phyloP scores from a whole-genome alignment of 345 rosid species.

The Syzygium jambos region DNA sequence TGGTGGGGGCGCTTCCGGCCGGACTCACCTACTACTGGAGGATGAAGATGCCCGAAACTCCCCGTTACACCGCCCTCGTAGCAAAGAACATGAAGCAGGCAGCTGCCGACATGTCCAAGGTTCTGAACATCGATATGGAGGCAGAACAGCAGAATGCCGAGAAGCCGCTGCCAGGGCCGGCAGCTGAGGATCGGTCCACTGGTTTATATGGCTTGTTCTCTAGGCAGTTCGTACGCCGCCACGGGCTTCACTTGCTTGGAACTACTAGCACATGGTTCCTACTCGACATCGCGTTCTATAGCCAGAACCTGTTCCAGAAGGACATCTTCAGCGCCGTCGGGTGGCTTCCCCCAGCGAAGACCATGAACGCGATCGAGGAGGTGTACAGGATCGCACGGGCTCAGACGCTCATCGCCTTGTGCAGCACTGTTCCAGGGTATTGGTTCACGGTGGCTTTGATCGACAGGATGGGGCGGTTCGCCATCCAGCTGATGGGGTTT shows the following conservation, averaged over 20 bases:
- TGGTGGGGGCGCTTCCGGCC: conserved; percentile 83
- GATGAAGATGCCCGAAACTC: conserved; percentile 87
- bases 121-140: conserved; percentile 56
- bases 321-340: conserved; percentile 81
- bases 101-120: conserved; percentile 76
- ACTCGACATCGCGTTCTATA: conserved; percentile 73
- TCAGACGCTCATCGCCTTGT: conserved; percentile 72
- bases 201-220: conserved; percentile 54
- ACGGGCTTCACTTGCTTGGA: conserved; percentile 81
- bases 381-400: conserved; percentile 72
- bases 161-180: background rate
- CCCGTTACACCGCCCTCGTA: conserved; percentile 82
- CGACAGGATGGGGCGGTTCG: conserved; percentile 60
- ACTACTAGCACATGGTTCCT: conserved; percentile 79
- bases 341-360: conserved; percentile 69
- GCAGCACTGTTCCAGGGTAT: conserved; percentile 80
- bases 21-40: conserved; percentile 75
- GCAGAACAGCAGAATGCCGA: conserved; percentile 38
- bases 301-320: conserved; percentile 82
- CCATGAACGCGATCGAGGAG: conserved; percentile 76
- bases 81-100: conserved; percentile 71
- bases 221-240: conserved; percentile 41
- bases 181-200: conserved; percentile 3
- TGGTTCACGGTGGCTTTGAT: conserved; percentile 77
- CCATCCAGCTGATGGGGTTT: conserved; percentile 82